Base-by-base conservation (phyloP, 1,139 yeast species). In the Blastobotrys aristatus region DNA sequence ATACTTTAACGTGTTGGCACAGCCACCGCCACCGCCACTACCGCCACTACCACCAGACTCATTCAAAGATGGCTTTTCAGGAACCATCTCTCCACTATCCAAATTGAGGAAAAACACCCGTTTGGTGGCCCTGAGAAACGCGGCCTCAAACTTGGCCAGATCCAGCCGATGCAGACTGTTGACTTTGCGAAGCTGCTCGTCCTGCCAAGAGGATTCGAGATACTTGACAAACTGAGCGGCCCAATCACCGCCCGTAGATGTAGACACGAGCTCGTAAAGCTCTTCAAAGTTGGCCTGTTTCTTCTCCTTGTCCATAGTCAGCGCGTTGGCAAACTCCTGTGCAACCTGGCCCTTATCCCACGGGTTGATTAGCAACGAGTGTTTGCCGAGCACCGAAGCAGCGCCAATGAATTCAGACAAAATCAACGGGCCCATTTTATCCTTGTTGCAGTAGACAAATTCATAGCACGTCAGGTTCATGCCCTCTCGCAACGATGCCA, bases 391-490 rank as follows among this genome's bases (percentile, higher is more conserved):
- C 4, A 90, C 77, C 1, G 84, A 75, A 0, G 97, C 95, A 13
- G 96, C 85, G 1, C 98, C 98, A 0, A 97, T 89, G 58, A 94
- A 92, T 65, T 92, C 99, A 34, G 96, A 85, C 51, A 92, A 68
- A 50, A 92, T 75, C 55, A 92, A 74, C 0, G 97, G 96, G 0
- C 96, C 84, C n/a, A n/a, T n/a, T 55, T 84, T 80, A 13, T 51
- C 47, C 26, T 74, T 71, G 3, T 95, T 79, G 22, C 96, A 88
- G 49, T 82, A 83, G 33, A 89, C 78, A 63, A 84, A 94, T 64
- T 92, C 98, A 62, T 94, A 98, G 59, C 97, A 89, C 0, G 98
- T 89, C 62, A 92, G 72, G 61, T 92, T 92, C 86, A 92, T 85
- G 17, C 98, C 98, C 66, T 94, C 99, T 62, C 98, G 80, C 75